Evolutionary conservation across 202 grass and related monocot species (phyloP), one percentile per base, ranked within the genome.

Genomic region (Carex sylvatica): DNA sequence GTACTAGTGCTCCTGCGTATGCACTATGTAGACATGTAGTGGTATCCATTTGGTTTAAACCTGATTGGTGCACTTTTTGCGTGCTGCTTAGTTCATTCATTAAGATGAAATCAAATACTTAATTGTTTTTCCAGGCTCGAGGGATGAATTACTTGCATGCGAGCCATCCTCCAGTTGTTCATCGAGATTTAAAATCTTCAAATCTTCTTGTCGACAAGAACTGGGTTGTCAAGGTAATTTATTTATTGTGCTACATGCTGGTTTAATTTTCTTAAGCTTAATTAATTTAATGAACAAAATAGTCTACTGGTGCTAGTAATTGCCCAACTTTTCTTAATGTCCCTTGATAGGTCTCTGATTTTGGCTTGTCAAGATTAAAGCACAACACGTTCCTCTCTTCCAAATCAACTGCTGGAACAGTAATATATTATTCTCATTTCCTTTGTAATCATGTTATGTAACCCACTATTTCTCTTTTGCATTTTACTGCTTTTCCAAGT

Each of bases 281-380:
- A 33, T 58, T 77, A 56, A 58, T 56, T 77, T 58, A 36, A 58
- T 58, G 51, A 36, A 42, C 35, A 56, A 77, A 77, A 58, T 54
- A 58, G 16, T 77, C 15, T 77, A 56, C n/a, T 11, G 8, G 26
- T 56, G 73, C 52, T 58, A 77, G 28, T 36, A 56, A 53, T 16
- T 56, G 23, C 47, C 47, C 3, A 56, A n/a, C 23, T 8, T 74
- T 30, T 54, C 47, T 18, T 54, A 54, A 18, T 54, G 18, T 52
- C 24, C 24, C 26, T 35, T 56, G 2, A 58, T 83, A 99, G 96
- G 96, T 95, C 49, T 99, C 90, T 86, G 96, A 99, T 88, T 99
- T 99, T 99, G 96, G 96, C 85, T 87, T 99, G 93, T 99, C 96
- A 82, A 99, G 96, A 78, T 92, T 99, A 82, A 95, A 99, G 87